phyloP scores from a whole-genome alignment of 306 rosid species.

The Fagus crenata region DNA sequence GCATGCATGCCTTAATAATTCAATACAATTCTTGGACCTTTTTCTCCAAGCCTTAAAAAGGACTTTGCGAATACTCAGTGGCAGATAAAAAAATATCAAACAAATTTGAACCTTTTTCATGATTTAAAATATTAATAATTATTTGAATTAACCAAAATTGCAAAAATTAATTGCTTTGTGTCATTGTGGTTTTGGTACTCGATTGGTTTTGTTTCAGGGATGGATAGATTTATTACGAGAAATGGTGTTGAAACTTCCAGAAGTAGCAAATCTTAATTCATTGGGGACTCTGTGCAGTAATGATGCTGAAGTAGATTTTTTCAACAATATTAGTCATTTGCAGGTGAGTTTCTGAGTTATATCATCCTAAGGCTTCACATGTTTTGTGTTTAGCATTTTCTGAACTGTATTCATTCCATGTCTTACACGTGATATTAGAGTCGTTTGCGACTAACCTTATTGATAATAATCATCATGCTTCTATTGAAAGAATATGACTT shows the following conservation, averaged over 20 bases:
- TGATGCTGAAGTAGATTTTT: slow-evolving; percentile 72
- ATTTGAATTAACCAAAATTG: neutral
- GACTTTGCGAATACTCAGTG: no score
- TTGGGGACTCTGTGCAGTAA: slow-evolving; percentile 55
- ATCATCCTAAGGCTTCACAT: neutral
- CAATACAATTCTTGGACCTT: no score
- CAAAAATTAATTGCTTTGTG: neutral
- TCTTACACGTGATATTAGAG: neutral
- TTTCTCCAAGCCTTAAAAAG: no score
- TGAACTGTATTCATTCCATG: neutral
- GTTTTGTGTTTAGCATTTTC: neutral
- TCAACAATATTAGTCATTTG: slow-evolving; percentile 64
- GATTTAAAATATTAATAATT: neutral
- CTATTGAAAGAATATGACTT: neutral
- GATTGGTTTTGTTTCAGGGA: slow-evolving; percentile 56
- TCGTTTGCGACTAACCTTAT: neutral
- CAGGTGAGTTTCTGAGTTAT: slow-evolving; percentile 49
- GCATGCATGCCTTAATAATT: no score
- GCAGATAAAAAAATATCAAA: neutral
- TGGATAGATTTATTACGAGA: slow-evolving; percentile 76
- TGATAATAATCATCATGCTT: neutral
- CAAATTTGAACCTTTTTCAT: neutral
- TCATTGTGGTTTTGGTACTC: slow-evolving; percentile 26
- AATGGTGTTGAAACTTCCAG: slow-evolving; percentile 83
- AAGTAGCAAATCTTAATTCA: slow-evolving; percentile 57